Base-by-base conservation (phyloP, 2,329 filamentous ascomycete species). In the Monilinia fructicola region DNA sequence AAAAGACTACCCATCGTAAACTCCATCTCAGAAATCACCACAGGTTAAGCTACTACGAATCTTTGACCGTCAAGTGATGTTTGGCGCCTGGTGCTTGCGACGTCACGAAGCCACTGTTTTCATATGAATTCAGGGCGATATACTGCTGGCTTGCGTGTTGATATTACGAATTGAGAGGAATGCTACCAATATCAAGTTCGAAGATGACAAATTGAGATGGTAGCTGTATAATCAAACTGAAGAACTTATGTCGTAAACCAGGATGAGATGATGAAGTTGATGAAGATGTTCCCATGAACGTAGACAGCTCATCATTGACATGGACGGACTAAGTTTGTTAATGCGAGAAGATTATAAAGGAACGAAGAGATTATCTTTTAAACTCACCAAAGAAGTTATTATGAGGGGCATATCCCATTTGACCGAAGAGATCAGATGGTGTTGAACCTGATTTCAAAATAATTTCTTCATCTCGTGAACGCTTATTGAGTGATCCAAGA, bases 391-490 rank as follows among this genome's bases (percentile, higher is more conserved):
- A 64, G 5, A 50, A 42, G 31, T 44, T 64, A 11, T 54, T 64
- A 18, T 55, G 11, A 48, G 23, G 16, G n/a, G 38, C 48, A 64
- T 64, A 46, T n/a, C 61, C 61, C n/a, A 55, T 40, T 26, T 64
- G 50, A 23, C 26, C 52, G 28, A 64, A 63, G 21, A 63, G 38
- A 42, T 63, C 23, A n/a, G 50, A 52, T 14, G 60, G 60, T n/a
- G 48, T 63, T 31, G 60, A 31, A 4, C 55, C 59, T 68, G 67
- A 66, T 53, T 65, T 66, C n/a, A 53, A 54, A 18, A 62, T 58
- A 48, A 50, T 23, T n/a, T 68, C 66, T 40, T 65, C 81, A 74
- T 86, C 84, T 72, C 86, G 86, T 28, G 77, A 77, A 9, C 61
- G 35, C 55, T 55, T 56, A 38, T 71, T 86, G 23, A 78, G 75